Evolutionary conservation across 2,329 filamentous ascomycete species (phyloP).

Genomic region (Pseudofabraea citricarpa): DNA sequence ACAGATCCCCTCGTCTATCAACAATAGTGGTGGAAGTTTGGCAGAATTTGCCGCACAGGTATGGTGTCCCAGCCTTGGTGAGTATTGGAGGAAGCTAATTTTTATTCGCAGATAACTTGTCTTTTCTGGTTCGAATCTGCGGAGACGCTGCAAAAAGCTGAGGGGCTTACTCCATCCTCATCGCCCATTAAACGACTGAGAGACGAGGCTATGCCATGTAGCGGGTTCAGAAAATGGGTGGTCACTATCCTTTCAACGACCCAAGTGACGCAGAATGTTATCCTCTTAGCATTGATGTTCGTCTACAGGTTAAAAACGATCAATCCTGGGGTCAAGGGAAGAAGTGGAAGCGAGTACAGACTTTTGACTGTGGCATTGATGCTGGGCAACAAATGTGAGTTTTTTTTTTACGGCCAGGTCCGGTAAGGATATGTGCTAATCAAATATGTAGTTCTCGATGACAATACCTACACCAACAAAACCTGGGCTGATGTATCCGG

Average conservation of each 20-base stretch:
- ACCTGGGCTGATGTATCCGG: constrained; percentile 98
- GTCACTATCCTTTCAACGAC: constrained; percentile 86
- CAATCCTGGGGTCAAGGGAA: constrained; percentile 85
- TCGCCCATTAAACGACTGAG: constrained; percentile 52
- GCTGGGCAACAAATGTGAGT: constrained; percentile 92
- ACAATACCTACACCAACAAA: constrained; percentile 99
- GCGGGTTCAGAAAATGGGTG: constrained; percentile 90
- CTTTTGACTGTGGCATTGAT: constrained; percentile 92
- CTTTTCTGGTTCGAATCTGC: constrained; percentile 96
- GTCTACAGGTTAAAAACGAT: constrained; percentile 89
- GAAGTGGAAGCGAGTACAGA: constrained; percentile 88
- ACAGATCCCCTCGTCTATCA: constrained; percentile 72
- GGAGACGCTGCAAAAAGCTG: constrained; percentile 70
- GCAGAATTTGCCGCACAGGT: constrained; percentile 83
- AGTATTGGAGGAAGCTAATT: constrained; percentile 13
- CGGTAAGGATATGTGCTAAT: constrained; percentile 13
- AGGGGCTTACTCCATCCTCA: constrained; percentile 38
- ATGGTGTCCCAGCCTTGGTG: constrained; percentile 21
- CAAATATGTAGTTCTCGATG: constrained; percentile 67
- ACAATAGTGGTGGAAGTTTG: constrained; percentile 67
- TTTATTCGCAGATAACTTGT: constrained; percentile 78
- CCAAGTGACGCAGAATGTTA: constrained; percentile 93
- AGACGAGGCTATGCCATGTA: constrained; percentile 68
- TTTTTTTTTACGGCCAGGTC: background rate
- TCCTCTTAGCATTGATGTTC: constrained; percentile 83